Evolutionary conservation across 306 rosid species (phyloP).

Genomic region (Pyrus communis): DNA sequence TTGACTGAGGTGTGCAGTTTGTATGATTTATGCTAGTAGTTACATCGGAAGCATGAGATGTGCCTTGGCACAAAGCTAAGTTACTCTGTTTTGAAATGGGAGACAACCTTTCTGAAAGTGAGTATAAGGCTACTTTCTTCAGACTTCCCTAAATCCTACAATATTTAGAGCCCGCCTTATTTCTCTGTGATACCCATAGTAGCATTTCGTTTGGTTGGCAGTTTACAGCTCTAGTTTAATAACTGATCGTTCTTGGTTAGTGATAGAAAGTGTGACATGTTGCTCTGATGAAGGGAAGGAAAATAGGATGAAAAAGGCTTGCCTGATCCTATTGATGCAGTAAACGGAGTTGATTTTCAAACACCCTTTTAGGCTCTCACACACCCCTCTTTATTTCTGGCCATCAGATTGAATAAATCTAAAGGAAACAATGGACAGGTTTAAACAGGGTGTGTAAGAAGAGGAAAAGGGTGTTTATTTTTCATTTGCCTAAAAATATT

Average conservation of each 20-base stretch:
- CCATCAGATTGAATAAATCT: no score
- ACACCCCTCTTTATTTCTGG: no score
- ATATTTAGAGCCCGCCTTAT: not conserved
- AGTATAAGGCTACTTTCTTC: not conserved
- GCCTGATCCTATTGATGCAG: not conserved
- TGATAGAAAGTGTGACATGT: not conserved
- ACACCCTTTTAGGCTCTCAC: no score
- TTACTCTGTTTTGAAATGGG: not conserved
- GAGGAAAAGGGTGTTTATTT: no score
- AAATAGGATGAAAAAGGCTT: not conserved
- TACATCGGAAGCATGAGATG: not conserved
- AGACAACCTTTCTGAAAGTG: not conserved
- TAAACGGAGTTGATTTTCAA: no score
- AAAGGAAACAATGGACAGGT: no score
- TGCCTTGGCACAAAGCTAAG: not conserved
- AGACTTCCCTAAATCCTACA: not conserved
- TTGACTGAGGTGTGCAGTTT: not conserved
- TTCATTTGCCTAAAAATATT: no score
- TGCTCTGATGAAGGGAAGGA: not conserved
- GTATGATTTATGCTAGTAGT: not conserved
- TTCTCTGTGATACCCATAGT: not conserved
- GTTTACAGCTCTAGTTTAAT: not conserved
- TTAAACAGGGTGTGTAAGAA: no score
- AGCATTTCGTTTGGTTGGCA: not conserved
- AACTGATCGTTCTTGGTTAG: not conserved